These are phyloP conservation scores for Omphalea diandra DNA, from an alignment of 441 rosid species.

Conservation along the genomic window DNA sequence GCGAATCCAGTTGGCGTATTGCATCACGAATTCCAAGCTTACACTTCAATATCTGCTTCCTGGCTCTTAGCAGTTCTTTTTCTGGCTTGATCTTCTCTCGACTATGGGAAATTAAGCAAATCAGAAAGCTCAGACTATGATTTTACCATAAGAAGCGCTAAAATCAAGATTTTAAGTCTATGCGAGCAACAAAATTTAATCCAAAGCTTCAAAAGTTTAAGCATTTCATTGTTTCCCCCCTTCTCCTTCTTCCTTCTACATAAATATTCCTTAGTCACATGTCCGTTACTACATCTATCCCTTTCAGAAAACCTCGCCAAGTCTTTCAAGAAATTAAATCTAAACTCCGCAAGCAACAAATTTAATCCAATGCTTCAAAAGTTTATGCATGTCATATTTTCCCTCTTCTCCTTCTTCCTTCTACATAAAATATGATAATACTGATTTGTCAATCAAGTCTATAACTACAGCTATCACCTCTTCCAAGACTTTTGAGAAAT, in stretches of 20 bases:
- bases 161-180: neutral
- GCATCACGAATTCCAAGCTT: conserved; percentile 92
- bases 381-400: no score
- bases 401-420: no score
- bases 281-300: neutral
- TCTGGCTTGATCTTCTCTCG: conserved; percentile 97
- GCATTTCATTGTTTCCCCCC: no score
- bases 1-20: conserved; percentile 70
- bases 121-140: conserved; percentile 8
- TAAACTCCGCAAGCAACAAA: no score
- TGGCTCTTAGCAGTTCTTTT: conserved; percentile 84
- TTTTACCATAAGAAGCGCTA: neutral
- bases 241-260: neutral
- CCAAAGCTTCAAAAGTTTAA: neutral
- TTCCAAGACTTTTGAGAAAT: neutral
- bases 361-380: no score
- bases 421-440: no score
- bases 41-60: conserved; percentile 79
- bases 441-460: no score
- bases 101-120: conserved; percentile 38
- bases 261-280: neutral
- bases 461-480: no score
- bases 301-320: neutral
- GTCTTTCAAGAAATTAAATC: no score
- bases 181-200: neutral